Base-by-base conservation (phyloP, 352 stramenopile species). In the Bremia lactucae region DNA sequence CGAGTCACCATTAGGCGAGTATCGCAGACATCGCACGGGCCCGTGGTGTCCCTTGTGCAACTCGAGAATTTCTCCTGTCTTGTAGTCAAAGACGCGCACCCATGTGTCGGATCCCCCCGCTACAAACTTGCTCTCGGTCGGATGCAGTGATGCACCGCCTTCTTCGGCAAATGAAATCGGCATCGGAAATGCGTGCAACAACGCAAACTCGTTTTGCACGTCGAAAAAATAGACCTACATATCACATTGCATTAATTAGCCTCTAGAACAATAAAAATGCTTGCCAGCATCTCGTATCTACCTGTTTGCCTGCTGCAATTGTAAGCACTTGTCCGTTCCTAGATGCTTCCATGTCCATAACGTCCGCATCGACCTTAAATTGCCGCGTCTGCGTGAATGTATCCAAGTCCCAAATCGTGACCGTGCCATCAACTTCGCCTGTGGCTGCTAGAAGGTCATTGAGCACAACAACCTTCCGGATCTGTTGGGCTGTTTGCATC, bases 1-100 rank as follows among this genome's bases (percentile, higher is more conserved):
- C 16, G 74, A 93, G 48, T 91, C 78, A 19, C 95, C 95, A 46
- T 64, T 76, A 4, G 95, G 94, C 16, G 80, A 64, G 76, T 97
- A 99, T 29, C 95, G 82, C 51, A 98, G 59, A 86, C 95, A 98
- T 45, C 94, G 75, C 55, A 98, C 87, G 8, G 96, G 95, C 4
- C 96, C 96, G 57, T 98, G 95, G 72, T 98, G 96, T 47, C 96
- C 95, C 70, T 98, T 98, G 68, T 98, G 86, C 55, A 81, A 96
- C 68, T 97, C 87, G 11, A 98, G 61, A 52, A 97, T 51, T 45
- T 94, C 65, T 6, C 95, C 94, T 1, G 73, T 92, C 9, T 77
- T 49, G 52, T 78, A 95, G 59, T 98, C 88, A 62, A 98, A 98
- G 22, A 98, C 92, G 24, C 94, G 83, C 21, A 99, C 92, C 93